A percentile compares a stretch with the other conserved stretches of the same genome.
Evolutionary conservation across 2,329 filamentous ascomycete genomes (phyloP).

Genomic region (Fusarium xylarioides): DNA sequence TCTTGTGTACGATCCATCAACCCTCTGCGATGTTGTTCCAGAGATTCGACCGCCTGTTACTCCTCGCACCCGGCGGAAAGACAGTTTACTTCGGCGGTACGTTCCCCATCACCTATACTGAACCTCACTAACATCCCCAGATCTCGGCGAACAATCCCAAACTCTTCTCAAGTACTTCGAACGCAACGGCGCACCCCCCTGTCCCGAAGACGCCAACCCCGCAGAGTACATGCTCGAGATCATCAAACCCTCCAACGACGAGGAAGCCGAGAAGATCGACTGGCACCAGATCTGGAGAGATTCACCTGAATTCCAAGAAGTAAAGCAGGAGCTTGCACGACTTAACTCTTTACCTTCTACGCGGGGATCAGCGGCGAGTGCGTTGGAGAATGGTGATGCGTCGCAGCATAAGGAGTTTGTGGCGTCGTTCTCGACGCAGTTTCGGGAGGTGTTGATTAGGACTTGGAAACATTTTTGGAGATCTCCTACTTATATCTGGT

Average conservation of each 20-base stretch:
- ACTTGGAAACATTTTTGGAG: conserved; percentile 47
- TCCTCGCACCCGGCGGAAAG: conserved; percentile 64
- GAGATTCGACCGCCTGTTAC: conserved; percentile 63
- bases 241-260: conserved; percentile 37
- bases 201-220: conserved; percentile 66
- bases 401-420: conserved; percentile 47
- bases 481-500: conserved; percentile 69
- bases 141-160: conserved; percentile 53
- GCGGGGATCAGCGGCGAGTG: not conserved
- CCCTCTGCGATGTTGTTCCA: conserved; percentile 56
- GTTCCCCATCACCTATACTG: accelerated
- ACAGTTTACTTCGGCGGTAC: conserved; percentile 69
- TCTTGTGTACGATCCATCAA: conserved; percentile 59
- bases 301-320: conserved; percentile 50
- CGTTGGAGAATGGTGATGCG: not conserved
- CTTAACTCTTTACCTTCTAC: conserved; percentile 22
- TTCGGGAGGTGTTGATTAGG: conserved; percentile 50
- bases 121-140: not conserved
- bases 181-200: conserved; percentile 64
- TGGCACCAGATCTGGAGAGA: conserved; percentile 52
- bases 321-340: conserved; percentile 39
- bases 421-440: conserved; percentile 45
- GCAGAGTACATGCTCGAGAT: conserved; percentile 72
- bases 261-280: conserved; percentile 55
- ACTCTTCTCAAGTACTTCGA: conserved; percentile 68